Evolutionary conservation across 2,329 filamentous ascomycete genomes (phyloP).

Genomic region (Colletotrichum sp.): DNA sequence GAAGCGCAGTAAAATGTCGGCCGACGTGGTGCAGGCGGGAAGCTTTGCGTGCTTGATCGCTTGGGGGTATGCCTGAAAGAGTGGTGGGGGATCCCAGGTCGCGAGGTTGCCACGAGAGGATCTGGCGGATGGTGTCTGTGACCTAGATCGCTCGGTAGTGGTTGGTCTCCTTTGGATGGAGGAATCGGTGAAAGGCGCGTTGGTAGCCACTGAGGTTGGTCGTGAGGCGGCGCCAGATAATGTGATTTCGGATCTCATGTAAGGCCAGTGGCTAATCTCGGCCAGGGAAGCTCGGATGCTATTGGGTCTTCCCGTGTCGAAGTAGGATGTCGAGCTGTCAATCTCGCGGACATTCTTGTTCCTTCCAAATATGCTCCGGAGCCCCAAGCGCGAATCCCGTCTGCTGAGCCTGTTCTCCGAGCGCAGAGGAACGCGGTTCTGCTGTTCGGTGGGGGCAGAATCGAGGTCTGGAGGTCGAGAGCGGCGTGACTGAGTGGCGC

Average conservation of each 20-base stretch:
- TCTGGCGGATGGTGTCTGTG: slow-evolving; percentile 4
- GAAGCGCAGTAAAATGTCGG: slow-evolving; percentile 70
- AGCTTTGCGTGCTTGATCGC: slow-evolving; percentile 77
- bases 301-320: slow-evolving; percentile 34
- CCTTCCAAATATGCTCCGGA: slow-evolving; percentile 56
- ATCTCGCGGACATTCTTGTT: slow-evolving; percentile 41
- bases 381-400: slow-evolving; percentile 56
- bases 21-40: slow-evolving; percentile 67
- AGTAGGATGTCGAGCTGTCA: slow-evolving; percentile 32
- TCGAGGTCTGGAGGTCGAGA: slow-evolving; percentile 42
- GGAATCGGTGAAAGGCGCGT: slow-evolving; percentile 11
- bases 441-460: slow-evolving; percentile 28
- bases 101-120: slow-evolving; percentile 36
- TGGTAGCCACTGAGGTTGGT: slow-evolving; percentile 1
- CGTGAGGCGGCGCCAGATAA: background rate
- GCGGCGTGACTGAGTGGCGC: slow-evolving; percentile 35
- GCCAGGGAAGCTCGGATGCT: slow-evolving; percentile 50
- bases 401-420: slow-evolving; percentile 42
- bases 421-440: slow-evolving; percentile 46
- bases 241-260: slow-evolving; percentile 24
- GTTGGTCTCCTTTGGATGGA: slow-evolving; percentile 1
- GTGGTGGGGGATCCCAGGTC: slow-evolving; percentile 71
- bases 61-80: slow-evolving; percentile 89
- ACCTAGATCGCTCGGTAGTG: slow-evolving; percentile 5
- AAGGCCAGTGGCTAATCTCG: slow-evolving; percentile 49